Evolutionary conservation across 1,139 yeast species (phyloP), one percentile per base, ranked within the genome.

Genomic region (Zygosaccharomyces sapae): DNA sequence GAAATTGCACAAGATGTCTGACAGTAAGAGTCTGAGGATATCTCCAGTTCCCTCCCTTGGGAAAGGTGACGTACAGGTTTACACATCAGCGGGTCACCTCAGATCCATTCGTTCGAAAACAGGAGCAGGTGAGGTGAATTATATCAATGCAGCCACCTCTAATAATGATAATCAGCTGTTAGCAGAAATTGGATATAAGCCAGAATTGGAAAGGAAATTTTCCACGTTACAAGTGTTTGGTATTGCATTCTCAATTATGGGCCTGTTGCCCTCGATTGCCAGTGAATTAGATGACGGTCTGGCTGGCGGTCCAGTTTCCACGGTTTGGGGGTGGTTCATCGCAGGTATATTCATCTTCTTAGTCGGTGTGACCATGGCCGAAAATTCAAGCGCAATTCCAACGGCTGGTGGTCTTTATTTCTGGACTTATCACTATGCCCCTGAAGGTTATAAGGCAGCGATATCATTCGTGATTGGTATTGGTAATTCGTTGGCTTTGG

Each of bases 301-400:
- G 47, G 68, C 74, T 19, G 79, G 79, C 12, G 83, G 83, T 2
- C 75, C 80, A 2, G 77, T 75, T 8, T 76, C 83, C 3, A 71
- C 80, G n/a, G 76, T 81, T n/a, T 83, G 88, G 86, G 86, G 88
- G 44, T 83, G 88, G 86, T 72, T 82, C 47, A 70, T 75, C 44
- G 76, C 81, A 38, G 76, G 78, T 16, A 51, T 73, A 43, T 81
- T 82, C 53, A 76, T 83, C 50, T 63, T 81, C 43, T 67, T 74
- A 47, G 75, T 79, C 48, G 88, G 87, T n/a, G 55, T 74, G 47
- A 74, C 83, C 10, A 81, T 83, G 71, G 76, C 86, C 13, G 81
- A 81, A 53, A 67, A 81, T 45, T 83, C 84, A 1, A 76, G 82
- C 24, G 75, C 86, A 12, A 77, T 80, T 61, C 88, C 88, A 45